Evolutionary conservation across 306 rosid species (phyloP).

Genomic region (Cotoneaster glaucophyllus): DNA sequence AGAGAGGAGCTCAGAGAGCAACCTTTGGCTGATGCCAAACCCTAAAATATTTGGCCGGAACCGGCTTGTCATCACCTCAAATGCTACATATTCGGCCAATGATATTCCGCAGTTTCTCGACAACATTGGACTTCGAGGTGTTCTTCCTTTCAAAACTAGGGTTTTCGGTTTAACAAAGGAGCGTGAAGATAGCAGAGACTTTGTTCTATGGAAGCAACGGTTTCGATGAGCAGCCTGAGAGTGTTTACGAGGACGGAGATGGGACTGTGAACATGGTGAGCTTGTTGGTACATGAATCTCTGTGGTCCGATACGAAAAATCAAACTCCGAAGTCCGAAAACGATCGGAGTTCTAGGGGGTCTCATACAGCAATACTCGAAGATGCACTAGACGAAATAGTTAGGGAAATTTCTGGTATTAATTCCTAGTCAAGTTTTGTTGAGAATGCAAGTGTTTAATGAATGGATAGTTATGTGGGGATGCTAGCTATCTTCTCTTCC

Average conservation of each 20-base stretch:
- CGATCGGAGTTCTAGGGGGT: conserved; percentile 42
- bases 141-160: conserved; percentile 51
- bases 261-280: conserved; percentile 82
- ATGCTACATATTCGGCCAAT: conserved; percentile 38
- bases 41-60: conserved; percentile 42
- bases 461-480: background rate
- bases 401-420: conserved; percentile 36
- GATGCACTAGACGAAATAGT: conserved; percentile 44
- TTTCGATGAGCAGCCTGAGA: conserved; percentile 62
- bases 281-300: conserved; percentile 52
- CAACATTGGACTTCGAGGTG: conserved; percentile 65
- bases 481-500: background rate
- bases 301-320: conserved; percentile 46
- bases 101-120: conserved; percentile 54
- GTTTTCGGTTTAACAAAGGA: conserved; percentile 41
- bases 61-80: conserved; percentile 44
- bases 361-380: conserved; percentile 51
- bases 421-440: conserved; percentile 24
- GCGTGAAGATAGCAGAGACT: conserved; percentile 52
- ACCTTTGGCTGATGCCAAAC: conserved; percentile 81
- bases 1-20: conserved; percentile 75
- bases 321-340: conserved; percentile 41
- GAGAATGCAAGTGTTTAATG: conserved; percentile 3
- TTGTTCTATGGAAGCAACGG: conserved; percentile 43
- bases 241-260: conserved; percentile 72